These are phyloP conservation scores for Cnidoscolus chayamansa DNA, from an alignment of 441 rosid genomes.

Conservation along the genomic window DNA sequence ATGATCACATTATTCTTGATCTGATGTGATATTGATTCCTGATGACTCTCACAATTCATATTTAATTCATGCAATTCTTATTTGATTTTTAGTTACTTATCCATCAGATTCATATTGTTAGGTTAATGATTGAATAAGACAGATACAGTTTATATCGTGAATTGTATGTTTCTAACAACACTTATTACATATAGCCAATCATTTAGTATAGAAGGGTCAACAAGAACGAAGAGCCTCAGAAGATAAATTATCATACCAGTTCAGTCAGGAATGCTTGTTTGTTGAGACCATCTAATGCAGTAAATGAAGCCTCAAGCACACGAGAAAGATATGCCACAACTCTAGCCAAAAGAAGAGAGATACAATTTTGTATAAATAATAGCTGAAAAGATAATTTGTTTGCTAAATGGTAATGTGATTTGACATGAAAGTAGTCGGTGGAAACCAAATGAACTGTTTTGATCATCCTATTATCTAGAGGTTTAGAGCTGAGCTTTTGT, in stretches of 20 bases:
- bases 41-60: no score
- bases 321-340: slow-evolving; percentile 98
- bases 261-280: slow-evolving; percentile 96
- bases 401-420: neutral
- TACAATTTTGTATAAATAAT: slow-evolving; percentile 18
- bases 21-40: no score
- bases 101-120: no score
- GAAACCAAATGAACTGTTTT: neutral
- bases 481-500: neutral
- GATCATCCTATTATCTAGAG: neutral
- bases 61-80: no score
- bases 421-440: neutral
- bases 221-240: slow-evolving; percentile 14
- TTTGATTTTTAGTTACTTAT: no score
- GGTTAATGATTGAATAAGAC: no score
- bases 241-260: slow-evolving; percentile 53
- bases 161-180: no score
- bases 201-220: slow-evolving; percentile 2
- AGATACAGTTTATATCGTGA: no score
- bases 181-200: neutral
- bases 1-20: no score
- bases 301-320: slow-evolving; percentile 95
- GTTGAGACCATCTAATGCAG: slow-evolving; percentile 94
- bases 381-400: neutral
- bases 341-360: slow-evolving; percentile 39